These are phyloP conservation scores for Physcia stellaris DNA, from an alignment of 495 filamentous ascomycete species.

Conservation along the genomic window DNA sequence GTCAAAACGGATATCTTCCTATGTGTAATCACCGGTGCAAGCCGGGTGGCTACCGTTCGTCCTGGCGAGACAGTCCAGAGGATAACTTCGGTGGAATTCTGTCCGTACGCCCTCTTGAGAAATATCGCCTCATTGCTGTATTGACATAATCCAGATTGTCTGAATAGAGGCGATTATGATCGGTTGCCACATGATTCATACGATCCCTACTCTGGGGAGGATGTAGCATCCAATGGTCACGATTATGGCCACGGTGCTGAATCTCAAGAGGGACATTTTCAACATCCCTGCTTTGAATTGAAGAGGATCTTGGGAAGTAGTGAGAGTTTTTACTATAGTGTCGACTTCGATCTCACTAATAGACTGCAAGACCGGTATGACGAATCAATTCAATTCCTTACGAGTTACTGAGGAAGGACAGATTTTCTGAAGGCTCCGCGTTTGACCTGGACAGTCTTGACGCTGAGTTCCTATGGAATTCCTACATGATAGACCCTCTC, in stretches of 20 bases:
- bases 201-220: conserved; percentile 36
- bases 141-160: conserved; percentile 42
- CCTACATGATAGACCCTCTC: conserved; percentile 90
- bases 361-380: conserved; percentile 82
- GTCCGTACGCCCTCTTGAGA: conserved; percentile 25
- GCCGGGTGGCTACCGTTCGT: conserved; percentile 64
- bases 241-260: conserved; percentile 39
- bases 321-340: conserved; percentile 97
- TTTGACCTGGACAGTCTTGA: conserved; percentile 79
- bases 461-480: conserved; percentile 90
- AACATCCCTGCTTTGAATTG: conserved; percentile 79
- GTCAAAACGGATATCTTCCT: conserved; percentile 78
- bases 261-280: conserved; percentile 49
- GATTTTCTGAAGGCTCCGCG: conserved; percentile 34
- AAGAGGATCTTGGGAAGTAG: conserved; percentile 87
- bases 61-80: conserved; percentile 79
- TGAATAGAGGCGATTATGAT: conserved; percentile 76
- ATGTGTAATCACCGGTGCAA: conserved; percentile 70
- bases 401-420: no score
- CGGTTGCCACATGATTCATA: conserved; percentile 48
- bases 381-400: no score
- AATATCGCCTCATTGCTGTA: conserved; percentile 1
- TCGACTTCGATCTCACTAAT: conserved; percentile 92
- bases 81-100: conserved; percentile 81
- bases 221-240: conserved; percentile 33